Base-by-base conservation (phyloP, 2,329 filamentous ascomycete genomes). In the Neodidymelliopsis sp. region DNA sequence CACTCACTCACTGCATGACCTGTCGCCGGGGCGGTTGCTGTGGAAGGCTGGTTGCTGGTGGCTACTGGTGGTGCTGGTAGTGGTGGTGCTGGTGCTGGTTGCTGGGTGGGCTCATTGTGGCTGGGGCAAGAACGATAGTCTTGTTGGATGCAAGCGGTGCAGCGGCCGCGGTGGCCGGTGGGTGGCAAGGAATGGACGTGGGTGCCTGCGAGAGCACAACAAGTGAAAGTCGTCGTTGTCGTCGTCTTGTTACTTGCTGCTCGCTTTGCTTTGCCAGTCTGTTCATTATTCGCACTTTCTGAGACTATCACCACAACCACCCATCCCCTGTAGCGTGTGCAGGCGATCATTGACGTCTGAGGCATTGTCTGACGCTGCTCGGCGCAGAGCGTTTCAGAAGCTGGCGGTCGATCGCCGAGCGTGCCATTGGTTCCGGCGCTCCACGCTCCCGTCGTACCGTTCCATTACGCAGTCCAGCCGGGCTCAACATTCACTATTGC, bases 401-500 rank as follows among this genome's bases (percentile, higher is more conserved):
- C 47, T 22, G 27, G 47, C 20, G 20, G 35, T 23, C 47, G 47
- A 50, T 50, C 35, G 5, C 16, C 15, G 25, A 23, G 19, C 3
- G 6, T 7, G 29, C 13, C 11, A 50, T 44, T 44, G 47, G 44
- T 10, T 19, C 40, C 44, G 24, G 35, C 29, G 35, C 35, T 22
- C n/a, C 30, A 35, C 47, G 34, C 18, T 39, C 29, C 35, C 47
- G 47, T 33, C 19, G 29, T 13, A 34, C 35, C 33, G 43, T 23
- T 31, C 28, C 13, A 49, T 50, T 44, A 44, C 47, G 47, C 47
- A 50, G 47, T 11, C 33, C 33, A 33, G 34, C 27, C 46, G 25
- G 30, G 38, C 36, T 50, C 47, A 41, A 50, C 30, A 29, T 34
- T 50, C 40, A 38, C 28, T 10, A 50, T 45, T 50, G 47, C 47